Conservation (phyloP, 2,329 filamentous ascomycete genomes). For the Thielaviopsis cerberus region DNA sequence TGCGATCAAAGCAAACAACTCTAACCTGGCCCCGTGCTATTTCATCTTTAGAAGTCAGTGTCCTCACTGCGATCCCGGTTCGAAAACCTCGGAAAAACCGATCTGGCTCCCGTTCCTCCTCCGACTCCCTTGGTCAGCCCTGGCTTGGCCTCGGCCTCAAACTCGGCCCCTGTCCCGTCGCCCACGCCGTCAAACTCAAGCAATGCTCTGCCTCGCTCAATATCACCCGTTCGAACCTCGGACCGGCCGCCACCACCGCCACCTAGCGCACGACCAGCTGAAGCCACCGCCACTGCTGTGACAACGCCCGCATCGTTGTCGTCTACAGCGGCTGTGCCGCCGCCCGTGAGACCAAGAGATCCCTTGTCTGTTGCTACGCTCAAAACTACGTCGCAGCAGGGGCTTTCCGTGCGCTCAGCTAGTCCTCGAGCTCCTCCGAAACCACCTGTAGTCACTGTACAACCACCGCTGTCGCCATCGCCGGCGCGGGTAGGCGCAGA, state of each 20-base stretch:
- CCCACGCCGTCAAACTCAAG: not conserved
- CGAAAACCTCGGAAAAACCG: slow-evolving; percentile 49
- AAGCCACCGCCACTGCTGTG: not conserved
- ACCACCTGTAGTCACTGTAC: slow-evolving; percentile 49
- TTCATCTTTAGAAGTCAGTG: slow-evolving; percentile 46
- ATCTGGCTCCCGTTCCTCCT: slow-evolving; percentile 18
- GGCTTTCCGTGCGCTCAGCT: slow-evolving; percentile 7
- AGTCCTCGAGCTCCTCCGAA: slow-evolving; percentile 10
- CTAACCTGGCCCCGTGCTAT: slow-evolving; percentile 17
- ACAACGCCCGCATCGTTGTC: not conserved
- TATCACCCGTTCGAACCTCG: slow-evolving; percentile 24
- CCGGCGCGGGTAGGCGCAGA: slow-evolving; percentile 25
- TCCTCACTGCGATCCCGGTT: slow-evolving; percentile 67
- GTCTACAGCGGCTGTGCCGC: slow-evolving; percentile 9
- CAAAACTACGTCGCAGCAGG: slow-evolving; percentile 15
- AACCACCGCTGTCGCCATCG: slow-evolving; percentile 52
- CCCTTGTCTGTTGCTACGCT: slow-evolving; percentile 15
- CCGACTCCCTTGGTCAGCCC: slow-evolving; percentile 21
- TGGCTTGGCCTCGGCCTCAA: not conserved
- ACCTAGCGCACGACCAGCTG: slow-evolving; percentile 15
- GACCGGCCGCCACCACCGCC: slow-evolving; percentile 25
- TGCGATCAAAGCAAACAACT: slow-evolving; percentile 9
- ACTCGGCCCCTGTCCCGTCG: not conserved
- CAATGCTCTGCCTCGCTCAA: slow-evolving; percentile 17
- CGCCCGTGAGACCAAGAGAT: slow-evolving; percentile 15